A percentile compares a stretch with the other conserved stretches of the same genome.
Conservation (phyloP, 371 early-diverging fungal species). For the Apophysomyces elegans region DNA sequence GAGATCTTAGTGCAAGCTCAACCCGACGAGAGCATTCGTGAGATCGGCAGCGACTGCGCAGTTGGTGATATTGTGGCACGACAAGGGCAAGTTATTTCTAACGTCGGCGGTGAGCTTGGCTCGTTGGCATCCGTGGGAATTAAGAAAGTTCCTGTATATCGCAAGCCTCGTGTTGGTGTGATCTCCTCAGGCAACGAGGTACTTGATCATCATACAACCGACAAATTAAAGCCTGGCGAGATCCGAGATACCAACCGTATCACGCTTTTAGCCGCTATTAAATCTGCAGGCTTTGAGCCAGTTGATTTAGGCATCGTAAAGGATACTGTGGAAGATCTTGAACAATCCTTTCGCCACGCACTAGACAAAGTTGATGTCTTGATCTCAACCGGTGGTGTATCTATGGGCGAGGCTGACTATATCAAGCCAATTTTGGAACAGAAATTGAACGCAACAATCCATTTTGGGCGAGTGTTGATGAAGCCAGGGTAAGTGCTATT, state of each 20-base stretch:
- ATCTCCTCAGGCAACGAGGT: conserved; percentile 93
- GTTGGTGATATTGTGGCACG: conserved; percentile 62
- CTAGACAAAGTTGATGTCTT: conserved; percentile 75
- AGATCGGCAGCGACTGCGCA: conserved; percentile 76
- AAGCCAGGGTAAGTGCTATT: conserved; percentile 76
- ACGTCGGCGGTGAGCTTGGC: conserved; percentile 84
- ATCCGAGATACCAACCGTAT: conserved; percentile 90
- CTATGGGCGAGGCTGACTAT: conserved; percentile 94
- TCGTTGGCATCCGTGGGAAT: conserved; percentile 80
- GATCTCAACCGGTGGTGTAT: conserved; percentile 92
- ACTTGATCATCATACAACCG: conserved; percentile 55
- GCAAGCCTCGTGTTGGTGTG: conserved; percentile 79
- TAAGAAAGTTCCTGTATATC: conserved; percentile 60
- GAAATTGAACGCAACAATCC: conserved; percentile 72
- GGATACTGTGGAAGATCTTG: conserved; percentile 68
- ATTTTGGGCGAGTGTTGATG: conserved; percentile 91
- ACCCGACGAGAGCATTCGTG: conserved; percentile 75
- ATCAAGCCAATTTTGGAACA: conserved; percentile 86
- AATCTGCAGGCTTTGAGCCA: conserved; percentile 64
- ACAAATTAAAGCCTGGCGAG: conserved; percentile 59
- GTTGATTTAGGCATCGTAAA: conserved; percentile 80
- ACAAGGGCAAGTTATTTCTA: conserved; percentile 63
- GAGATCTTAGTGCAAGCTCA: conserved; percentile 46
- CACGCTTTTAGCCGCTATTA: conserved; percentile 71
- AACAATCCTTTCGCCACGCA: conserved; percentile 51